Conservation (phyloP, 768 basidiomycete species). For the Suillus subluteus region DNA sequence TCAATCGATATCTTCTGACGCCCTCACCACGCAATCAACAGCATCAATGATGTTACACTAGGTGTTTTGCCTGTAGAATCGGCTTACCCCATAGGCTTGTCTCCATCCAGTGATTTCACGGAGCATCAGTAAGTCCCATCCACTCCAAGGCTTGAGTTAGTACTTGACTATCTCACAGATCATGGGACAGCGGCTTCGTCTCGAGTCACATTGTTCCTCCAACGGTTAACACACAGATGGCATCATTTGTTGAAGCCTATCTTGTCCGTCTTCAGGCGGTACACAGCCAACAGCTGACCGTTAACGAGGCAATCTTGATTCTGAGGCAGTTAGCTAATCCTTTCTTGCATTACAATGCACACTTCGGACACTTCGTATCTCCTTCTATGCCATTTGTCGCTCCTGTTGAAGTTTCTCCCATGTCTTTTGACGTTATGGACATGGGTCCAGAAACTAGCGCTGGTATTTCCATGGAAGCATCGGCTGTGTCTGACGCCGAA, state of each 20-base stretch:
- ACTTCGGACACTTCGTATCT: neutral
- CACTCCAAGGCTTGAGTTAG: neutral
- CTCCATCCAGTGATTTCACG: neutral
- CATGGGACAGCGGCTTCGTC: neutral
- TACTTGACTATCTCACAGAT: neutral
- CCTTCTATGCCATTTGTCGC: neutral
- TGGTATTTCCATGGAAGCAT: neutral
- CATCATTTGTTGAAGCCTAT: constrained; percentile 2
- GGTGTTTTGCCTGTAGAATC: neutral
- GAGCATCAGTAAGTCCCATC: constrained; percentile 2
- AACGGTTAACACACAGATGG: neutral
- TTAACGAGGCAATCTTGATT: constrained; percentile 4
- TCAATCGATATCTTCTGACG: neutral
- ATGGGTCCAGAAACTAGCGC: neutral
- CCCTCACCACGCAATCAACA: neutral
- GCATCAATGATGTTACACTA: neutral
- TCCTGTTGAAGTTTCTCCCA: neutral
- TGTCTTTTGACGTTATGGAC: neutral
- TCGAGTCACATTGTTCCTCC: neutral
- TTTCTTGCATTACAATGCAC: neutral
- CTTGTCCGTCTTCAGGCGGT: neutral
- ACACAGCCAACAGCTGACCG: neutral
- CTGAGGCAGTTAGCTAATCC: neutral
- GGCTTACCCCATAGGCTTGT: neutral
- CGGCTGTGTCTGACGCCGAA: neutral